A percentile compares a stretch with the other conserved stretches of the same genome.
Evolutionary conservation across 2,329 filamentous ascomycete species (phyloP).

Genomic region (Allantophomopsis lycopodina): DNA sequence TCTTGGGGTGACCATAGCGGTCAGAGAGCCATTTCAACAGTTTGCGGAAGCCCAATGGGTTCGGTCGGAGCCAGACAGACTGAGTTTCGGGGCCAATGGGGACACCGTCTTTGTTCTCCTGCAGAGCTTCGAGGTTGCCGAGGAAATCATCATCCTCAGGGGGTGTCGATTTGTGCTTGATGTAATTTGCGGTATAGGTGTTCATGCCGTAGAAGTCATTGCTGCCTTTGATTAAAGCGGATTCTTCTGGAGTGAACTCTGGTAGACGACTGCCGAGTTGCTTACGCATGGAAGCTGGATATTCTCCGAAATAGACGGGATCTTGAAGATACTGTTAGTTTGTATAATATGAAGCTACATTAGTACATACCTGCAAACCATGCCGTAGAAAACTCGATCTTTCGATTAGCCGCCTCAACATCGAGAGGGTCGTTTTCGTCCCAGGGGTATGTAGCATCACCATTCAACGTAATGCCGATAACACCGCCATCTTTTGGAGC

Average conservation of each 20-base stretch:
- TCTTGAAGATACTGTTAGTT: constrained; percentile 25
- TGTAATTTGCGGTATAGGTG: constrained; percentile 82
- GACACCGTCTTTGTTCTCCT: constrained; percentile 58
- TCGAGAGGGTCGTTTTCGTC: constrained; percentile 63
- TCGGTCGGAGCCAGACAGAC: constrained; percentile 67
- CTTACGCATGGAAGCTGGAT: constrained; percentile 70
- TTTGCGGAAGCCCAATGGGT: constrained; percentile 63
- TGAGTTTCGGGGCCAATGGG: constrained; percentile 73
- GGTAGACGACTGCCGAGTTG: constrained; percentile 72
- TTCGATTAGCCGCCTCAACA: constrained; percentile 62
- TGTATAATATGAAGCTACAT: too few species aligned
- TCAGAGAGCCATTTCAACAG: constrained; percentile 65
- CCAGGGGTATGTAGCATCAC: constrained; percentile 74
- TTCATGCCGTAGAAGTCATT: constrained; percentile 96
- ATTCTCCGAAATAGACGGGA: constrained; percentile 73
- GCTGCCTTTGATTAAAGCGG: constrained; percentile 63
- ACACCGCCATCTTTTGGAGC: constrained; percentile 57
- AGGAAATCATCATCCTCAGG: constrained; percentile 53
- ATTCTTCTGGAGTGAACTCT: constrained; percentile 58
- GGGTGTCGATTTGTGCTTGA: constrained; percentile 54
- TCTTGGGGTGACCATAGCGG: constrained; percentile 61
- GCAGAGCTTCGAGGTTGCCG: constrained; percentile 62
- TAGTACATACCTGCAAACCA: constrained; percentile 50
- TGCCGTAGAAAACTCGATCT: constrained; percentile 75
- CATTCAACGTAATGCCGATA: constrained; percentile 82